Conservation (phyloP, 2,329 filamentous ascomycete species). For the Aphanoascus verrucosus region DNA sequence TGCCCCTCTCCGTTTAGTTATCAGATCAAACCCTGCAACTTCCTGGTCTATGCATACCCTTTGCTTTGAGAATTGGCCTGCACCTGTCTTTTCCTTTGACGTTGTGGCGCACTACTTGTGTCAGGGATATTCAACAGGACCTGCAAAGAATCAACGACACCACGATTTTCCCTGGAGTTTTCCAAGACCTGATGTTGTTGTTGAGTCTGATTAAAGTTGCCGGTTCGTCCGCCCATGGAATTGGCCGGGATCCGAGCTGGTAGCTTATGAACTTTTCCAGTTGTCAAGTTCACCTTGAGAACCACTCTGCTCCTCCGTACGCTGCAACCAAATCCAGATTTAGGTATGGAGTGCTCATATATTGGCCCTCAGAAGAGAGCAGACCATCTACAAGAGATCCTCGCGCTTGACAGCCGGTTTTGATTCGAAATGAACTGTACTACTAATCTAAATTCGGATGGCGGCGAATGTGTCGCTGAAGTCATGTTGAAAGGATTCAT, state of each 20-base stretch:
- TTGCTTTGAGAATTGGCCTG: neutral
- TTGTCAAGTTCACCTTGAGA: neutral
- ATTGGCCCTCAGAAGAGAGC: neutral
- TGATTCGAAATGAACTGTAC: too few relatives aligned
- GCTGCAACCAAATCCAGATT: neutral
- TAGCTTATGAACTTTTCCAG: neutral
- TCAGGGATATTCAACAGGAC: neutral
- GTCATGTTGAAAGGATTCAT: too few relatives aligned
- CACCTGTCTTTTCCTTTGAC: neutral
- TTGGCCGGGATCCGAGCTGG: constrained; percentile 15
- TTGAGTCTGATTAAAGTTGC: neutral
- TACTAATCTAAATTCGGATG: too few relatives aligned
- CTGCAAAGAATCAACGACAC: too few relatives aligned
- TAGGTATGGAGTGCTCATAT: too few relatives aligned
- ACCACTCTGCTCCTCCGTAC: neutral
- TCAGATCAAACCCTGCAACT: too few relatives aligned
- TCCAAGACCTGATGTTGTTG: neutral
- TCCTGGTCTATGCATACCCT: neutral
- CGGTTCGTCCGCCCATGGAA: constrained; percentile 10
- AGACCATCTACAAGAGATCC: neutral
- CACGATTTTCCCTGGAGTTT: neutral
- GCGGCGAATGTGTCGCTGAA: too few relatives aligned
- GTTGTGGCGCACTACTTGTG: neutral
- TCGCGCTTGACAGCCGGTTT: neutral
- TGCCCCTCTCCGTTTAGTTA: too few relatives aligned